These are phyloP conservation scores for Thielaviopsis musarum DNA, from an alignment of 2,329 filamentous ascomycete species.

Conservation along the genomic window DNA sequence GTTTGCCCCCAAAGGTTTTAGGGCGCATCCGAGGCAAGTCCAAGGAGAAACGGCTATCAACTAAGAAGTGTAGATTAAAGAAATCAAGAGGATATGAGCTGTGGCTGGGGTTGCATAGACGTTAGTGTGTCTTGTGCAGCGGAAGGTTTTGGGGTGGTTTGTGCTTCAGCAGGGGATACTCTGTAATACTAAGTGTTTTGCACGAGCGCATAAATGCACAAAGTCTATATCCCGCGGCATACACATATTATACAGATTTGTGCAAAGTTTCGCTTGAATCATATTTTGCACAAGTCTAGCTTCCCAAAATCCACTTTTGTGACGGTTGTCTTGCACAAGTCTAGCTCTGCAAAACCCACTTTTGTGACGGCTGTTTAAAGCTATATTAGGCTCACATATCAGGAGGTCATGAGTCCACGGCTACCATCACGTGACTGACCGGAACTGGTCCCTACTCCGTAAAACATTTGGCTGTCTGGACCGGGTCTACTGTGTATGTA, in stretches of 20 bases:
- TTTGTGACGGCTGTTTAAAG: not conserved
- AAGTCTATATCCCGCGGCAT: too few species aligned
- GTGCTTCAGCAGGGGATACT: not conserved
- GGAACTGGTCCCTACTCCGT: not conserved
- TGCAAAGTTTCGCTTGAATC: too few species aligned
- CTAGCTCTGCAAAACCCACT: too few species aligned
- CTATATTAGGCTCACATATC: not conserved
- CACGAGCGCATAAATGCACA: not conserved
- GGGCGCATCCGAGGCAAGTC: too few species aligned
- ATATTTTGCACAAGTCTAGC: too few species aligned
- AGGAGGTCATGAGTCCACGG: not conserved
- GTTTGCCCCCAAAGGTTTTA: too few species aligned
- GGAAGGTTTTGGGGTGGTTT: not conserved
- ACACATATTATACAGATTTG: too few species aligned
- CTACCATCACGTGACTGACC: not conserved
- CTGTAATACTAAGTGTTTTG: not conserved
- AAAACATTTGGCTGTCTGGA: too few species aligned
- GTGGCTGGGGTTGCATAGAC: conserved; percentile 8
- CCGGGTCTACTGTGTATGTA: too few species aligned
- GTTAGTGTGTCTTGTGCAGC: not conserved
- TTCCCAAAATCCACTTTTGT: too few species aligned
- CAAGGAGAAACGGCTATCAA: too few species aligned
- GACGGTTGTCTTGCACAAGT: too few species aligned
- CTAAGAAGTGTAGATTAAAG: not conserved
- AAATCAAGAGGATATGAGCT: not conserved